Percentiles rank a stretch among this genome's conserved stretches.
These are phyloP conservation scores for Lepiota venenata DNA, from an alignment of 768 basidiomycete species.

Conservation along the genomic window DNA sequence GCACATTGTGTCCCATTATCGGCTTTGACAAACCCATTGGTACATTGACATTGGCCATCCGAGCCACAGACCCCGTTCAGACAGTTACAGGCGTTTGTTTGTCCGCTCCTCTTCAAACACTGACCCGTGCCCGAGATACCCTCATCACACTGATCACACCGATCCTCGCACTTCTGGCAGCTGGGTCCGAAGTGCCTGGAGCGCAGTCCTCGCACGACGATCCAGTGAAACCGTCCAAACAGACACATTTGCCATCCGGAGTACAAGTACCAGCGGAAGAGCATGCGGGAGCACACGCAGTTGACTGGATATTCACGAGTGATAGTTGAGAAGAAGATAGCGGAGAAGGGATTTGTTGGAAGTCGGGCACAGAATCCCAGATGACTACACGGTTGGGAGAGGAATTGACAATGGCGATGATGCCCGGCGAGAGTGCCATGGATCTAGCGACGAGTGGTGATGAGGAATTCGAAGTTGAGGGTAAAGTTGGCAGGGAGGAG, in stretches of 20 bases:
- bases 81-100: constrained; percentile 56
- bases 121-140: constrained; percentile 72
- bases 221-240: constrained; percentile 68
- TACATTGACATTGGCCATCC: constrained; percentile 70
- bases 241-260: constrained; percentile 63
- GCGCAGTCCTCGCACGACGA: constrained; percentile 74
- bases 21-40: constrained; percentile 68
- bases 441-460: constrained; percentile 55
- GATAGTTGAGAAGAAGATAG: constrained; percentile 38
- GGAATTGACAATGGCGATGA: constrained; percentile 63
- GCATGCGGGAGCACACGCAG: constrained; percentile 70
- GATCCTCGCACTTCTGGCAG: constrained; percentile 64
- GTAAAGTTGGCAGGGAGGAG: constrained; percentile 47
- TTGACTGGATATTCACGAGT: constrained; percentile 68
- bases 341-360: constrained; percentile 58
- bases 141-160: constrained; percentile 69
- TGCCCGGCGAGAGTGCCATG: constrained; percentile 58
- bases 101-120: constrained; percentile 48
- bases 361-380: constrained; percentile 79
- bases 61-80: constrained; percentile 70
- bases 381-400: constrained; percentile 64
- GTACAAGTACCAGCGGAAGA: constrained; percentile 60
- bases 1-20: constrained; percentile 74
- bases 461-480: constrained; percentile 43
- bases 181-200: constrained; percentile 61